These are phyloP conservation scores for Nymphaea thermarum DNA, from an alignment of 164 flowering plant genomes.

Conservation along the genomic window DNA sequence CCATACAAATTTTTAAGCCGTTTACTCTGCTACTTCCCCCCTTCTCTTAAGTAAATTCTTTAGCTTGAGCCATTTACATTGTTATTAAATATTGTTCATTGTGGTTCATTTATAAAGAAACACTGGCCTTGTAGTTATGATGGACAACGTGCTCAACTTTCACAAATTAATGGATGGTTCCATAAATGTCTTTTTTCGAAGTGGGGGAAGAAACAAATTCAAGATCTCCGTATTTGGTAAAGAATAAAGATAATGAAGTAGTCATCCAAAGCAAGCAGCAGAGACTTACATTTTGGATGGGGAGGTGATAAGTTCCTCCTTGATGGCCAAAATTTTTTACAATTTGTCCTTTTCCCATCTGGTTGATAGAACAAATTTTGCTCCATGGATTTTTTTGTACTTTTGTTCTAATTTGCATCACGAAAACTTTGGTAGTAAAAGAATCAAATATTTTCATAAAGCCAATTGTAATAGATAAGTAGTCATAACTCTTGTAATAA, in stretches of 20 bases:
- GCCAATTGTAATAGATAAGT: no score
- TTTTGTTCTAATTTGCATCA: no score
- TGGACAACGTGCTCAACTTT: slow-evolving; percentile 94
- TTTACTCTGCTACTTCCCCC: no score
- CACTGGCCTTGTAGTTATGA: slow-evolving; percentile 46
- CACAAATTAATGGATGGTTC: slow-evolving; percentile 66
- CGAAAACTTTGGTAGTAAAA: no score
- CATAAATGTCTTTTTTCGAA: slow-evolving; percentile 67
- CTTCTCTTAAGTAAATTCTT: not conserved
- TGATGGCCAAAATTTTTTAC: not conserved
- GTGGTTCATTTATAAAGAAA: no score
- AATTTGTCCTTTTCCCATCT: no score
- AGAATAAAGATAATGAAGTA: slow-evolving; percentile 47
- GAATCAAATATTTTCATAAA: no score
- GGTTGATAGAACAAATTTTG: no score
- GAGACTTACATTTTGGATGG: slow-evolving; percentile 68
- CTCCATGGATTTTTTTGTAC: no score
- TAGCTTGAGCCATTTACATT: not conserved
- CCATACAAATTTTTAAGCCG: not conserved
- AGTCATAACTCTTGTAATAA: no score
- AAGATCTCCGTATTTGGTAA: slow-evolving; percentile 73
- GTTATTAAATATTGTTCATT: not conserved
- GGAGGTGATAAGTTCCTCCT: slow-evolving; percentile 35
- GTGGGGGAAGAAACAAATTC: slow-evolving; percentile 87
- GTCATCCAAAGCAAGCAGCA: slow-evolving; percentile 34